phyloP scores from a whole-genome alignment of 2,329 filamentous ascomycete species.

The Xylaria sp. region DNA sequence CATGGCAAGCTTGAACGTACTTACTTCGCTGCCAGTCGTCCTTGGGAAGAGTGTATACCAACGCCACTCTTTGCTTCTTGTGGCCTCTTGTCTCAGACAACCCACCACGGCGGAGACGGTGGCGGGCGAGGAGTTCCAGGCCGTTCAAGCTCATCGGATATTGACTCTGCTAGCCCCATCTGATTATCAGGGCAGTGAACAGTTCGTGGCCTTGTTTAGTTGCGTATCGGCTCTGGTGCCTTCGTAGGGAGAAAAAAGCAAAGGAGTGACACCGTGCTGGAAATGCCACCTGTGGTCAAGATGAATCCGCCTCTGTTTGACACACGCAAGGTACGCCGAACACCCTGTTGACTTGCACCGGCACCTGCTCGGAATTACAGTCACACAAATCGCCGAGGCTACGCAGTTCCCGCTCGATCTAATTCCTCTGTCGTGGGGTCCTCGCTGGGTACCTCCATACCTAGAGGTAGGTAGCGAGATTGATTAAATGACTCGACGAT shows the following conservation, averaged over 20 bases:
- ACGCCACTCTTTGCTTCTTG: conserved; percentile 3
- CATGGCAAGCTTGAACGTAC: not conserved
- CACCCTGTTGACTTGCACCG: too few relatives aligned
- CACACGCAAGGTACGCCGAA: too few relatives aligned
- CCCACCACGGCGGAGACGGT: conserved; percentile 10
- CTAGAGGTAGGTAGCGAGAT: not conserved
- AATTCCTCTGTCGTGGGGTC: not conserved
- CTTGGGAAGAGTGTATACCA: conserved; percentile 9
- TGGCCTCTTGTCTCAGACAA: conserved; percentile 15
- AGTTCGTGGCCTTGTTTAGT: not conserved
- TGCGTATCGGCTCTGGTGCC: not conserved
- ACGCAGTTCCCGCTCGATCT: too few relatives aligned
- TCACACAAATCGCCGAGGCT: not conserved
- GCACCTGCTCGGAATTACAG: too few relatives aligned
- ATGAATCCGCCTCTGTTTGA: too few relatives aligned
- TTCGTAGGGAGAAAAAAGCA: not conserved
- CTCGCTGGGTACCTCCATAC: too few relatives aligned
- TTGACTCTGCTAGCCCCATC: not conserved
- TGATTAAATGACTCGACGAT: too few relatives aligned
- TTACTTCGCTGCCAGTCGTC: conserved; percentile 3
- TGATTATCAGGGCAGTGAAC: not conserved
- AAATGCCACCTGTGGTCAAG: not conserved
- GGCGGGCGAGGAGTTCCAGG: conserved; percentile 5
- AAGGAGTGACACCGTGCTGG: not conserved
- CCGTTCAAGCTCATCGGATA: conserved; percentile 5